phyloP scores from a whole-genome alignment of 176 grass and related monocot genomes.

The Coix lacrymajobi region DNA sequence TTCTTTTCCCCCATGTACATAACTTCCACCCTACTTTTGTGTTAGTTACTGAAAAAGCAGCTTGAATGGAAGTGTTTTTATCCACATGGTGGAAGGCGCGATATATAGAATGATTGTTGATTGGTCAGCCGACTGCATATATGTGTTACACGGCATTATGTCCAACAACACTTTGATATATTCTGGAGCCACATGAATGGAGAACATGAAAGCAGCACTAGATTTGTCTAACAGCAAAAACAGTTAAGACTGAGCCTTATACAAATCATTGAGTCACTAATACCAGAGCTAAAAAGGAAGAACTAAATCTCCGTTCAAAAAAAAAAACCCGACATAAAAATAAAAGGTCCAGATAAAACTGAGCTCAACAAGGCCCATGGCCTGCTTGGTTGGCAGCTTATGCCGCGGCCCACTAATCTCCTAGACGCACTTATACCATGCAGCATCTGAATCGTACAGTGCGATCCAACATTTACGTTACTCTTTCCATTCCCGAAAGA shows the following conservation, averaged over 20 bases:
- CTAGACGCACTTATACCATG: too few species aligned
- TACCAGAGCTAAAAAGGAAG: not conserved
- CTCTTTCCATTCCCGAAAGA: too few species aligned
- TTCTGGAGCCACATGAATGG: not conserved
- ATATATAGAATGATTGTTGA: too few species aligned
- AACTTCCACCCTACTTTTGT: not conserved
- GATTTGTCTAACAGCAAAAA: not conserved
- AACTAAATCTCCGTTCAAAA: not conserved
- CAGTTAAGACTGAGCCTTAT: too few species aligned
- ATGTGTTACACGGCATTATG: not conserved
- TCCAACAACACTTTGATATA: not conserved
- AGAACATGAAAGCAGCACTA: not conserved
- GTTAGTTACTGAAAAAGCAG: constrained; percentile 14
- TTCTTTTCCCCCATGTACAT: constrained; percentile 20
- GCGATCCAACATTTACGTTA: too few species aligned
- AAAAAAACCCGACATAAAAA: not conserved
- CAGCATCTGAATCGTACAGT: too few species aligned
- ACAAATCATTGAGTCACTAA: not conserved
- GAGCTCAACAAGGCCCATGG: not conserved
- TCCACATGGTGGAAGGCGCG: too few species aligned
- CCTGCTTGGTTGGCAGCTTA: too few species aligned
- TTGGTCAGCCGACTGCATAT: not conserved
- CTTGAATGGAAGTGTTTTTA: not conserved
- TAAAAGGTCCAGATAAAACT: not conserved
- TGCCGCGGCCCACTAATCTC: too few species aligned